phyloP scores from a whole-genome alignment of 169 alveolate species.

The Plasmodium billcollinsi region DNA sequence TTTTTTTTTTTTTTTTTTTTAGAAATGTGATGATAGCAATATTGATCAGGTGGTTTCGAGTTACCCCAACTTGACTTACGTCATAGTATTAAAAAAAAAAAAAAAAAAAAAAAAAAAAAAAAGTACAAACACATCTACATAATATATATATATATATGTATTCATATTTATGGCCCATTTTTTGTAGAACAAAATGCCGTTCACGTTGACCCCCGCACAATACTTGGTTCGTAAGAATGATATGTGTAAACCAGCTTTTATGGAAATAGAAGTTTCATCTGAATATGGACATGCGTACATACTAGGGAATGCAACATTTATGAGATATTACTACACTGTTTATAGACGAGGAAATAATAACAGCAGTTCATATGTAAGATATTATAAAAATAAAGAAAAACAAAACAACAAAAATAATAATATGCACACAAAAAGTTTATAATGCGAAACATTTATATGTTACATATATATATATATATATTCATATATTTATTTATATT shows the following conservation, averaged over 20 bases:
- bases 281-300: constrained; percentile 90
- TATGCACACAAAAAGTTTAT: background rate
- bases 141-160: background rate
- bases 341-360: constrained; percentile 77
- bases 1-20: constrained; percentile 4
- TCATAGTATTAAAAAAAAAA: constrained; percentile 25
- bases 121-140: background rate
- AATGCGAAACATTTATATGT: too few relatives aligned
- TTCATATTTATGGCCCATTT: background rate
- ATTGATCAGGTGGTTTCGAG: constrained; percentile 50
- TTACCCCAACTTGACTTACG: constrained; percentile 59
- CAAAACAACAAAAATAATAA: background rate
- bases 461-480: too few relatives aligned
- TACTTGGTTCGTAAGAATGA: constrained; percentile 77
- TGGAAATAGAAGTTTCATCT: constrained; percentile 92
- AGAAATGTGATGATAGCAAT: constrained; percentile 61
- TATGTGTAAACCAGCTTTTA: constrained; percentile 90
- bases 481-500: background rate
- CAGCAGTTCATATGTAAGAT: constrained; percentile 79
- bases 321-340: constrained; percentile 91
- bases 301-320: constrained; percentile 89
- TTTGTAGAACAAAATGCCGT: constrained; percentile 77
- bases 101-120: background rate
- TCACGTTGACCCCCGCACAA: constrained; percentile 81
- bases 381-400: background rate